Base-by-base conservation (phyloP, 257 asterid genomes). In the Solanum infundibuliforme region DNA sequence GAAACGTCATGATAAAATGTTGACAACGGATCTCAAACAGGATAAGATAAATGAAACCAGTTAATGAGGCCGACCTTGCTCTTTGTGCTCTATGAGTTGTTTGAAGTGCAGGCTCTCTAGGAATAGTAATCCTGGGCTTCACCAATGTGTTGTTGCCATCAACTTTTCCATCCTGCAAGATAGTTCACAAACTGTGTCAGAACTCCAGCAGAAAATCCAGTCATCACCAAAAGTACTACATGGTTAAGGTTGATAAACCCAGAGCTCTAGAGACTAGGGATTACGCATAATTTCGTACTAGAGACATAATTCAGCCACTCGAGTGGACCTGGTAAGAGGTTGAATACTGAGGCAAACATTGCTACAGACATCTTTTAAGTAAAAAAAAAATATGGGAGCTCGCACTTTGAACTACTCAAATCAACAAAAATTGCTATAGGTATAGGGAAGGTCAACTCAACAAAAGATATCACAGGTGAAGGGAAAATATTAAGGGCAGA, bases 81-180 rank as follows among this genome's bases (percentile, higher is more conserved):
- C 96, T 92, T 82, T 92, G 95, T 65, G 99, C 98, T 92, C 98
- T 95, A 35, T 89, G 91, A 43, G 98, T 93, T 55, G 99, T 96
- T 92, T 91, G 96, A 90, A 96, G 95, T 86, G 92, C 95, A 20
- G 97, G 99, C 85, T 94, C 97, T 87, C 92, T 93, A 84, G 99
- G 98, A 90, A 96, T 88, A 55, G 98, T 96, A 88, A 94, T 91
- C 91, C 96, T 92, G 82, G 91, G 88, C 89, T 93, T 95, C 41
- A 91, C 87, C 66, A 85, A 89, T 86, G 74, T 58, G 60, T 79
- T 36, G 90, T 86, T 92, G 68, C 92, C 92, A 75, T 90, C 93
- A n/a, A 52, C 88, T 23, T 87, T 85, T 62, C 88, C 96, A 90
- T 92, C 98, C 99, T 96, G 93, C 69, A 87, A 83, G 86, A 88